A percentile compares a stretch with the other conserved stretches of the same genome.
These are phyloP conservation scores for Eutrema heterophyllum DNA, from an alignment of 345 rosid species.

Conservation along the genomic window DNA sequence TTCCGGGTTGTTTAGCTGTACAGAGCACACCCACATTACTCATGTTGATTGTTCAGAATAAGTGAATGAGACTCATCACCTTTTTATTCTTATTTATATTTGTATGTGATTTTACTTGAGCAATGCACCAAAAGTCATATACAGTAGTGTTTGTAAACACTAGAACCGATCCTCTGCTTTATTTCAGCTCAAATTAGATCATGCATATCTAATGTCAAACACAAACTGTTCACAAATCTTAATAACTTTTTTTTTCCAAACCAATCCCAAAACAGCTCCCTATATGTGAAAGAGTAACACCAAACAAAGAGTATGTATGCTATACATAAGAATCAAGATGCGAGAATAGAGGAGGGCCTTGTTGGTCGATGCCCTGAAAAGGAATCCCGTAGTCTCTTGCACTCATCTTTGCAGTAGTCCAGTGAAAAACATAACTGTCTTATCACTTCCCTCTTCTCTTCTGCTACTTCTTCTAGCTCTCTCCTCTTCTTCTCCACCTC, in stretches of 20 bases:
- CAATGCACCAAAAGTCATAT: constrained; percentile 13
- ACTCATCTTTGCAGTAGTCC: constrained; percentile 55
- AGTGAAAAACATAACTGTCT: constrained; percentile 72
- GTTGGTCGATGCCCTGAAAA: constrained; percentile 27
- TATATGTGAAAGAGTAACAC: constrained; percentile 16
- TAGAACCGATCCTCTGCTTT: neutral
- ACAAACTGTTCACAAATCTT: constrained; percentile 20
- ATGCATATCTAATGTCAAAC: constrained; percentile 13
- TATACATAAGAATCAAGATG: constrained; percentile 28
- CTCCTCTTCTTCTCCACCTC: constrained; percentile 48
- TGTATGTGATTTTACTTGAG: constrained; percentile 22
- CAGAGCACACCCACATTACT: constrained; percentile 25
- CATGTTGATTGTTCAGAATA: constrained; percentile 23
- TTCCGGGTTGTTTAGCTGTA: constrained; percentile 26
- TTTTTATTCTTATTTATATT: constrained; percentile 1
- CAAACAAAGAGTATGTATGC: constrained; percentile 17
- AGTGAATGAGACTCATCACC: constrained; percentile 9
- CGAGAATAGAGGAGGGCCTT: constrained; percentile 20
- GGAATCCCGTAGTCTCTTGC: constrained; percentile 43
- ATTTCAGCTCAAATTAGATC: constrained; percentile 7
- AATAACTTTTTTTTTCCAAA: neutral
- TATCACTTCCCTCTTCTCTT: constrained; percentile 71
- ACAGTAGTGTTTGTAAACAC: constrained; percentile 26
- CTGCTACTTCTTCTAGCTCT: constrained; percentile 50
- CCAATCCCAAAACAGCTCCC: constrained; percentile 22